phyloP scores from a whole-genome alignment of 176 grass and related monocot species.

The Musa troglodytarum region DNA sequence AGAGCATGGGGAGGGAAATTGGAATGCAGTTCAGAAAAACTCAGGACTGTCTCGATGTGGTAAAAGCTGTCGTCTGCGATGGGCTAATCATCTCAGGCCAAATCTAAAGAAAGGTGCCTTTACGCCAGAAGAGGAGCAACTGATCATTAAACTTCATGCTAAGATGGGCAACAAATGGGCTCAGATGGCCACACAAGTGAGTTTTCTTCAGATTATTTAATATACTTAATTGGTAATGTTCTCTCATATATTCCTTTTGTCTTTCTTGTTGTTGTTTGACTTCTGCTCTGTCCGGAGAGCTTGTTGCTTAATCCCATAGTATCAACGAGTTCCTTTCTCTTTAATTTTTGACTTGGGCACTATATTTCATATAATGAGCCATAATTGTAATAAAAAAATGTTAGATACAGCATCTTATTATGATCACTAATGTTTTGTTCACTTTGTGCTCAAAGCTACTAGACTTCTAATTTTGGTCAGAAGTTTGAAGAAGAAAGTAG shows the following conservation, averaged over 20 bases:
- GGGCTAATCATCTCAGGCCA: conserved; percentile 84
- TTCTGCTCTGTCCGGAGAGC: background rate
- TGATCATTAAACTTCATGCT: conserved; percentile 80
- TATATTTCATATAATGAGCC: too few species aligned
- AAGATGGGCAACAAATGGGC: conserved; percentile 93
- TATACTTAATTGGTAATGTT: background rate
- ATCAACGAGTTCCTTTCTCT: too few species aligned
- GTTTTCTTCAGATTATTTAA: conserved; percentile 12
- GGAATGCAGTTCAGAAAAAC: conserved; percentile 91
- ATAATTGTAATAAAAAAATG: background rate
- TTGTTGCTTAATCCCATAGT: background rate
- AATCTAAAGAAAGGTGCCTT: conserved; percentile 83
- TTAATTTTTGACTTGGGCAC: background rate
- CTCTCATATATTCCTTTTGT: background rate
- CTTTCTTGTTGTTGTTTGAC: background rate
- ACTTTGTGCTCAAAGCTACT: too few species aligned
- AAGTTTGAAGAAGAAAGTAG: background rate
- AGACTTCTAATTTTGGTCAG: too few species aligned
- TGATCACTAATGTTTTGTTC: background rate
- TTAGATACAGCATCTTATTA: background rate
- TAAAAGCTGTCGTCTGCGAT: conserved; percentile 91
- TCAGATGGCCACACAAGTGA: conserved; percentile 67
- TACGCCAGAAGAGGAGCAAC: conserved; percentile 56
- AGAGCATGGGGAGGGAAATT: conserved; percentile 89
- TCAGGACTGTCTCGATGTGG: conserved; percentile 65